Conservation (phyloP, 1,284 basidiomycete species). For the Volvariella surrecta region DNA sequence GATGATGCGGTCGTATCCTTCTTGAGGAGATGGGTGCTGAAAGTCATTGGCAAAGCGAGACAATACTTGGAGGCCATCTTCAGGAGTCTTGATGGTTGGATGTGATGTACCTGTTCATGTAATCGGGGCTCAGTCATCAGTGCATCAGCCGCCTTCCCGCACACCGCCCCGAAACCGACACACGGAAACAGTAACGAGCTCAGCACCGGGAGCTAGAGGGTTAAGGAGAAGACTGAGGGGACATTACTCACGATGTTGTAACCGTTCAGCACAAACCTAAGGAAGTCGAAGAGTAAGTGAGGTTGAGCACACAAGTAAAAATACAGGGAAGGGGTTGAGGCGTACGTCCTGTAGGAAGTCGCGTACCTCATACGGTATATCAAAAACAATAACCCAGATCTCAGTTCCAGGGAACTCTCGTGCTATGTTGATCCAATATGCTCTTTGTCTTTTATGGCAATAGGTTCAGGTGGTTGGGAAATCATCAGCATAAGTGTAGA, state of each 20-base stretch:
- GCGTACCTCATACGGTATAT: conserved; percentile 64
- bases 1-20: conserved; percentile 55
- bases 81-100: conserved; percentile 57
- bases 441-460: conserved; percentile 47
- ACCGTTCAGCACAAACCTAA: conserved; percentile 46
- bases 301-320: no score
- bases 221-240: conserved; percentile 8
- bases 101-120: conserved; percentile 46
- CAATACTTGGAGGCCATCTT: conserved; percentile 47
- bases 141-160: no score
- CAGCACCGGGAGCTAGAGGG: background rate
- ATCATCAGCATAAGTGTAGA: background rate
- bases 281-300: no score
- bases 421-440: conserved; percentile 64
- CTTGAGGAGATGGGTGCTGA: conserved; percentile 39
- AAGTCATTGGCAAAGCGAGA: conserved; percentile 52
- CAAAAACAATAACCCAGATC: conserved; percentile 64
- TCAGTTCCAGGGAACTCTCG: conserved; percentile 48
- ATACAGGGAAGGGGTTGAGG: conserved; percentile 8
- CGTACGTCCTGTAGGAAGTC: conserved; percentile 3
- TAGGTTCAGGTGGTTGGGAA: conserved; percentile 1
- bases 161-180: background rate
- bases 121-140: conserved; percentile 10
- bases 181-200: no score
- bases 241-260: conserved; percentile 30